phyloP scores from a whole-genome alignment of 23 red algal species.

The Gracilaria domingensis region DNA sequence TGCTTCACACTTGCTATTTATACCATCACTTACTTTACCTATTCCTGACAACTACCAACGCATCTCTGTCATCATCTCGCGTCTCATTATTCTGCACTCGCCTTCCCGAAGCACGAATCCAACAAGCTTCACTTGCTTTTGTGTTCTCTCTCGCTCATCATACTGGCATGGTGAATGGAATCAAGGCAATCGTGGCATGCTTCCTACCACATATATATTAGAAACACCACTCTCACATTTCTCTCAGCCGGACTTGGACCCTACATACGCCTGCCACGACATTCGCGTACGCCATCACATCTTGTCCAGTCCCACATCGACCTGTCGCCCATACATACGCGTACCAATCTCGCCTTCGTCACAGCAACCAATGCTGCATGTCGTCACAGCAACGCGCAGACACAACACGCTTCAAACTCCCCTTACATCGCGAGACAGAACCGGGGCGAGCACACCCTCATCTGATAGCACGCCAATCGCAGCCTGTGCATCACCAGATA shows the following conservation, averaged over 20 bases:
- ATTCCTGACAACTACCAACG: background rate
- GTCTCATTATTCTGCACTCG: background rate
- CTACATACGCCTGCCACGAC: background rate
- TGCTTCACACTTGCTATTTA: background rate
- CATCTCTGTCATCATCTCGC: background rate
- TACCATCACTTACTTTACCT: background rate
- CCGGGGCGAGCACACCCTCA: background rate
- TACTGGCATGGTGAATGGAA: background rate
- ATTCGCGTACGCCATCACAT: conserved; percentile 3
- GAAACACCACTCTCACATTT: background rate
- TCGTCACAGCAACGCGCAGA: background rate
- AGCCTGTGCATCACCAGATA: background rate
- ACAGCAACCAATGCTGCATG: background rate
- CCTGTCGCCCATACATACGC: background rate
- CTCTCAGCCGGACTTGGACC: background rate
- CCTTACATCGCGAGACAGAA: background rate
- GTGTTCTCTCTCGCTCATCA: background rate
- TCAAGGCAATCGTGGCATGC: background rate
- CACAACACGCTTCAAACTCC: background rate
- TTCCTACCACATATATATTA: background rate
- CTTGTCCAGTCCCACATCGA: background rate
- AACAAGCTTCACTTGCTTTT: background rate
- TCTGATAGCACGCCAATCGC: background rate
- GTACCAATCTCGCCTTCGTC: background rate
- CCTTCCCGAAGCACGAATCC: background rate